phyloP scores from a whole-genome alignment of 495 filamentous ascomycete species.

The Hypoxylon perforatum region DNA sequence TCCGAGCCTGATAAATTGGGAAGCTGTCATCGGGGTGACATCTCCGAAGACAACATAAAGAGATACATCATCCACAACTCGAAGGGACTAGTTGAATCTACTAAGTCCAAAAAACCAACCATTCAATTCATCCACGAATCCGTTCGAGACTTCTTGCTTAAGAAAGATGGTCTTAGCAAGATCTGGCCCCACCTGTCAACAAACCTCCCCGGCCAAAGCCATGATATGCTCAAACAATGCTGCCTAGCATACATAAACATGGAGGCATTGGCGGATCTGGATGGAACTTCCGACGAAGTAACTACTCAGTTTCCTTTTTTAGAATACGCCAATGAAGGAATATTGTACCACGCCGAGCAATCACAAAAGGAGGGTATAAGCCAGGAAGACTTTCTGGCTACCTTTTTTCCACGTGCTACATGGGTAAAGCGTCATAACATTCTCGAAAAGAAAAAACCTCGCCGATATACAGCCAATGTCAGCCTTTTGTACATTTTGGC shows the following conservation, averaged over 20 bases:
- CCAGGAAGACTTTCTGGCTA: slow-evolving; percentile 53
- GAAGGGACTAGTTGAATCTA: slow-evolving; percentile 53
- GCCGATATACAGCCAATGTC: slow-evolving; percentile 47
- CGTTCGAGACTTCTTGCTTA: slow-evolving; percentile 51
- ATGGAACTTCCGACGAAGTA: slow-evolving; percentile 22
- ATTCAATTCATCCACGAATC: slow-evolving; percentile 60
- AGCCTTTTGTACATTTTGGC: slow-evolving; percentile 63
- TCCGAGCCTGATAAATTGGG: slow-evolving; percentile 15
- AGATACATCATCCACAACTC: slow-evolving; percentile 48
- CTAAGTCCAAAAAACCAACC: slow-evolving; percentile 30
- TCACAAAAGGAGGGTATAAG: slow-evolving; percentile 46
- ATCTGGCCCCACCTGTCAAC: slow-evolving; percentile 33
- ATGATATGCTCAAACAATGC: slow-evolving; percentile 52
- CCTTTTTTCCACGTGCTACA: slow-evolving; percentile 48
- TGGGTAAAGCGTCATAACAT: slow-evolving; percentile 58
- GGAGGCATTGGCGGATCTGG: no score
- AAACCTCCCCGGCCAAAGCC: slow-evolving; percentile 44
- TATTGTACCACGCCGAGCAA: slow-evolving; percentile 59
- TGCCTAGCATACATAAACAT: slow-evolving; percentile 40
- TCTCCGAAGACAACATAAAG: slow-evolving; percentile 19
- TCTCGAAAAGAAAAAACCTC: slow-evolving; percentile 19
- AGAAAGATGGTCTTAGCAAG: slow-evolving; percentile 23
- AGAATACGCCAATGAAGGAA: slow-evolving; percentile 55
- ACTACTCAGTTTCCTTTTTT: slow-evolving; percentile 54
- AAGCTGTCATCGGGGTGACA: slow-evolving; percentile 7